A percentile compares a stretch with the other conserved stretches of the same genome.
These are phyloP conservation scores for Coemansia furcata DNA, from an alignment of 192 early-diverging fungal genomes.

Conservation along the genomic window DNA sequence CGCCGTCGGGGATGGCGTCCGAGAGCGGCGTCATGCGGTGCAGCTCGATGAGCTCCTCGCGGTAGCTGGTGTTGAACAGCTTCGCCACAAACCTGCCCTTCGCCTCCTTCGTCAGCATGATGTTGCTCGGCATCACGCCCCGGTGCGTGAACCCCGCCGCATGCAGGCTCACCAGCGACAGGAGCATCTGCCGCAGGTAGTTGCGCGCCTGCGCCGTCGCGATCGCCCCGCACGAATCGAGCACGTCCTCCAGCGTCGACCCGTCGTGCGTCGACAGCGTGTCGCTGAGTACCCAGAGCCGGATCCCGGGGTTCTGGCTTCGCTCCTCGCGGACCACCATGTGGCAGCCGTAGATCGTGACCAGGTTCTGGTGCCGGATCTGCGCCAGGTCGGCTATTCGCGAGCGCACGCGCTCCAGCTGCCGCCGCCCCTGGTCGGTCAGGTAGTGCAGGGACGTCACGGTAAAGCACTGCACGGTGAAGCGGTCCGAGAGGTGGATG, in stretches of 20 bases:
- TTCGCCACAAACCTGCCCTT: slow-evolving; percentile 49
- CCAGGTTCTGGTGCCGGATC: slow-evolving; percentile 60
- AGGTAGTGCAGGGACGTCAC: slow-evolving; percentile 30
- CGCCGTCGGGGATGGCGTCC: slow-evolving; percentile 17
- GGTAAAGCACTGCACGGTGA: slow-evolving; percentile 43
- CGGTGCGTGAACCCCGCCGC: slow-evolving; percentile 65
- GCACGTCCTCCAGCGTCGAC: slow-evolving; percentile 60
- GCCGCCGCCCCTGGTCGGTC: slow-evolving; percentile 40
- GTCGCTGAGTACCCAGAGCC: slow-evolving; percentile 39
- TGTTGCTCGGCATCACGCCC: slow-evolving; percentile 39
- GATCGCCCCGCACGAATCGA: slow-evolving; percentile 64
- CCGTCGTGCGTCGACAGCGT: slow-evolving; percentile 30
- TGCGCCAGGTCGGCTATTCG: slow-evolving; percentile 33
- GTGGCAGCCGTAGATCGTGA: slow-evolving; percentile 58
- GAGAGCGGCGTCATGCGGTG: slow-evolving; percentile 46
- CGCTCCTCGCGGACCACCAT: slow-evolving; percentile 42
- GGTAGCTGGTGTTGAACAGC: slow-evolving; percentile 64
- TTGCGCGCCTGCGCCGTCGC: slow-evolving; percentile 56
- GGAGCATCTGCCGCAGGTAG: slow-evolving; percentile 67
- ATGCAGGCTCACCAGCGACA: slow-evolving; percentile 63
- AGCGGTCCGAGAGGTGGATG: slow-evolving; percentile 36
- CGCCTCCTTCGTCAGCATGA: slow-evolving; percentile 35
- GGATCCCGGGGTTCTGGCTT: slow-evolving; percentile 18
- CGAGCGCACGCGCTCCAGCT: slow-evolving; percentile 58
- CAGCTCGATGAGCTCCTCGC: slow-evolving; percentile 58